Base-by-base conservation (phyloP, 495 filamentous ascomycete species). In the Podospora conica region DNA sequence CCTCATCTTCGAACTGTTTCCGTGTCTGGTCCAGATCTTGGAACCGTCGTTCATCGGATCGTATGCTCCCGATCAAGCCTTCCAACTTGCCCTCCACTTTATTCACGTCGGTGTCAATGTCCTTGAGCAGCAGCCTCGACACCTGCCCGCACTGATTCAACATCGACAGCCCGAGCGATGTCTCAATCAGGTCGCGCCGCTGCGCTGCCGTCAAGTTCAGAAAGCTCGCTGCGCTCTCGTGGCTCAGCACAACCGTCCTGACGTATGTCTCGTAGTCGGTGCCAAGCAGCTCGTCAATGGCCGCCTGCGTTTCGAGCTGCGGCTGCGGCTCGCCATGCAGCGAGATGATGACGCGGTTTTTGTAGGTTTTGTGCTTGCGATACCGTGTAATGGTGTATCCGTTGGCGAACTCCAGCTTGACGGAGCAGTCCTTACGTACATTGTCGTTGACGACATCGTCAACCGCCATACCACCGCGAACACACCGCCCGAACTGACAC, bases 151-250 rank as follows among this genome's bases (percentile, higher is more conserved):
- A 77, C 24, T 60, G 65, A 23, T 77, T 73, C 21, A 77, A 28
- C 29, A 65, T 68, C 15, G 64, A 70, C 61, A 77, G 59, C 8
- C 74, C 71, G 11, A 77, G 69, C 29, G 68, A 68, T 15, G 68
- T 58, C 67, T 77, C 75, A 11, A 73, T 72, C 53, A 76, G 57
- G 54, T 72, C 69, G 27, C 73, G 63, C 61, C 70, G 65, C 58
- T 74, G 65, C 18, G 62, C 58, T 5, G 62, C 58, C 9, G 65
- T 69, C 27, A 73, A 69, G 54, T 56, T 75, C 31, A 77, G 63
- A 65, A 77, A 77, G 64, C 74, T 72, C 12, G 66, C 69, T 22
- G 75, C 68, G n/a, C 75, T 73, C 33, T 73, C 70, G 40, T 77
- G 71, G 8, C 73, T 70, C 21, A 76, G 55, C 18, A 77, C 67